Base-by-base conservation (phyloP, 2,329 filamentous ascomycete genomes). In the Fusarium coffeatum region DNA sequence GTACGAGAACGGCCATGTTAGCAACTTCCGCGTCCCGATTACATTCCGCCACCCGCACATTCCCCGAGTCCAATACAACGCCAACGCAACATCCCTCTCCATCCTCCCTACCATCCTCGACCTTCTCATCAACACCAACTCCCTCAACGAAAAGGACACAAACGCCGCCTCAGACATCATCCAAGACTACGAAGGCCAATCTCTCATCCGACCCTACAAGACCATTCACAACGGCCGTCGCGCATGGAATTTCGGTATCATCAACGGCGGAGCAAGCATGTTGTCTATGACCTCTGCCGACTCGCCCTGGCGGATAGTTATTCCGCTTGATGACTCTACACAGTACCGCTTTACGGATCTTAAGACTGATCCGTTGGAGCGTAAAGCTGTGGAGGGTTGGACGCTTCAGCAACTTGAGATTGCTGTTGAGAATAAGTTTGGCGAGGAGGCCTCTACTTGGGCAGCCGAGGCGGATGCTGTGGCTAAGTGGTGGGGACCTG, bases 71-170 rank as follows among this genome's bases (percentile, higher is more conserved):
- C 70, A 79, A 28, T 73, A 79, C 58, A 64, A 79, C 20, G 76
- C 75, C 42, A 74, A 77, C 30, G 76, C 76, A 10, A 76, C 77
- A 2, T 78, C 78, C 1, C 59, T 77, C 16, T 77, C 77, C 18
- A 78, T 80, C 23, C 71, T 80, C 3, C 78, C 78, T 0, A 79
- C 78, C 0, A 77, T 80, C n/a, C 73, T 80, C 34, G 78, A 80
- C 16, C 66, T 80, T 1, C 77, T 80, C 13, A 67, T 77, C 22
- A 77, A 79, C 50, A 79, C 76, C 0, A 75, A 70, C 11, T 80
- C 78, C 2, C 74, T 80, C 12, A 72, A 74, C 48, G 51, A 71
- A 15, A 65, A 69, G n/a, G 74, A 76, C 37, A 66, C 56, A 5
- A 46, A 60, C 8, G 75, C 75, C 3, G 77, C 77, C 2, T 62